Evolutionary conservation across 345 rosid genomes (phyloP), one percentile per base, ranked within the genome.

Genomic region (Pugionium cornutum): DNA sequence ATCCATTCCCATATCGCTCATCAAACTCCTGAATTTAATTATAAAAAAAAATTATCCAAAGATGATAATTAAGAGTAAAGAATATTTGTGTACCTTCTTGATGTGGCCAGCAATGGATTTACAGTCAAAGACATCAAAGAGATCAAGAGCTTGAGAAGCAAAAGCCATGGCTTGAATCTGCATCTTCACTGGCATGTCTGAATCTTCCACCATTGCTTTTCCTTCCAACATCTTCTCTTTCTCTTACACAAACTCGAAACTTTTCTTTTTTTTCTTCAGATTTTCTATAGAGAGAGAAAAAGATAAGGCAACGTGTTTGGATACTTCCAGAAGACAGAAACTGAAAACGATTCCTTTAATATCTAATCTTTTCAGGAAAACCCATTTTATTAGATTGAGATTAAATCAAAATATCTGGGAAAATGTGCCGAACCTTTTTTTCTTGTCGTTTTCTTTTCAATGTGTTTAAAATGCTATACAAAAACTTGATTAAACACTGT

Each of bases 141-240:
- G 80, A 77, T 87, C 90, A 77, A 87, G 70, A 69, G 88, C 88
- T 61, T 83, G 81, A 79, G 90, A 92, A 75, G 98, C 96, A 59
- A 67, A 83, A 52, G 86, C 75, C 98, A 92, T 89, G 54, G 96
- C 98, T 42, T 85, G 83, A 48, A 76, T 61, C 81, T 89, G 98
- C 98, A 92, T 87, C 86, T 87, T 89, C 78, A 77, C 26, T 29
- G 98, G 89, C 98, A 92, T 92, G 34, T 92, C 96, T 60, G 95
- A 84, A 78, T 92, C 98, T 66, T 89, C 88, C 46, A 83, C 80
- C 80, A 76, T 53, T 11, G 85, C 90, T 78, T 83, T 87, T 2
- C 90, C 95, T 83, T 85, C 90, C 77, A 87, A 78, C 90, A 87
- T 85, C 67, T 70, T 79, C 53, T 36, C 31, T 34, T 4, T 56